Conservation (phyloP, 73 alveolate species). For the Breviolum minutum region DNA sequence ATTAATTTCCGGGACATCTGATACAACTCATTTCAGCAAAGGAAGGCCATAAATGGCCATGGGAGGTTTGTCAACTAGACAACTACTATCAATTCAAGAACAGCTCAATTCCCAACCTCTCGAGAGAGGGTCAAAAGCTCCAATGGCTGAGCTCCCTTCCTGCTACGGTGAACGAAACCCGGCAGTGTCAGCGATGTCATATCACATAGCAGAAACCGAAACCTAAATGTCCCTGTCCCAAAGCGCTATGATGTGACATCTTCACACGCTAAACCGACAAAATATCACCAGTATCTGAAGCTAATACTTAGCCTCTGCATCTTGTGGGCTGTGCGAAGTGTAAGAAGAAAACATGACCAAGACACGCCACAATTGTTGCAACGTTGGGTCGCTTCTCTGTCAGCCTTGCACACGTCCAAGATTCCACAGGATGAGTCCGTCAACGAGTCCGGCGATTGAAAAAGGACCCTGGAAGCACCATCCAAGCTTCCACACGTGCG, state of each 20-base stretch:
- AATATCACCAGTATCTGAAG: background rate
- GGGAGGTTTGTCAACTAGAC: no score
- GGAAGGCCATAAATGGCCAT: no score
- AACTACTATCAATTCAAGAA: no score
- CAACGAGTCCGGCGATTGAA: background rate
- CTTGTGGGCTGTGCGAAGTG: background rate
- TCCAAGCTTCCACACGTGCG: slow-evolving; percentile 48
- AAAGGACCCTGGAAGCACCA: background rate
- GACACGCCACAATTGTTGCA: slow-evolving; percentile 83
- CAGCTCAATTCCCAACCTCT: slow-evolving; percentile 10
- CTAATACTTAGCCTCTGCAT: background rate
- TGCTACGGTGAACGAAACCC: background rate
- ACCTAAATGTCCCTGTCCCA: background rate
- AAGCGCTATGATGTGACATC: background rate
- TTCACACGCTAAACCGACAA: background rate
- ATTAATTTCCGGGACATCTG: no score
- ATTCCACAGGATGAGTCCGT: background rate
- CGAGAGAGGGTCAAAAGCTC: slow-evolving; percentile 82
- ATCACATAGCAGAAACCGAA: background rate
- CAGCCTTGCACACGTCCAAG: slow-evolving; percentile 1
- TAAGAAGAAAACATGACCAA: background rate
- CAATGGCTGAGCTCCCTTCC: slow-evolving; percentile 85
- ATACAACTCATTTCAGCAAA: no score
- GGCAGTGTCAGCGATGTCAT: background rate
- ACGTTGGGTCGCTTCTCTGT: slow-evolving; percentile 93